Evolutionary conservation across 75 land plant species (phyloP), one percentile per base, ranked within the genome.

Genomic region (Chamaecyparis obtusa): DNA sequence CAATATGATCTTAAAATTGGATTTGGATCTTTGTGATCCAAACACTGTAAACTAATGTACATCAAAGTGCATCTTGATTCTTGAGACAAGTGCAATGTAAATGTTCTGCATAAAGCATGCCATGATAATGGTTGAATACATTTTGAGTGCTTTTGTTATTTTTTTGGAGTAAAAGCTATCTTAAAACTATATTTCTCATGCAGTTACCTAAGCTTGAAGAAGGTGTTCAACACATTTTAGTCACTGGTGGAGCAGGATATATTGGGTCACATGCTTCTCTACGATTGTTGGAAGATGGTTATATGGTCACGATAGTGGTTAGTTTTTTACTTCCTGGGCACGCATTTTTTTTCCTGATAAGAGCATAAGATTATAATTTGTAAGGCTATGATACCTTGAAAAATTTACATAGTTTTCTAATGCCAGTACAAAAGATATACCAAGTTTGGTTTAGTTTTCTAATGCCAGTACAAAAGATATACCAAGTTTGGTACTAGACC

Each of bases 261-360:
- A 91, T 91, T 80, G 92, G 92, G 76, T 91, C 92, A 14, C 92
- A 91, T 90, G 92, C 92, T 41, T 60, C 92, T 57, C 87, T 91
- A 39, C 89, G 92, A 32, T 87, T 91, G 24, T 84, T 91, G 37
- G 81, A 90, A 84, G 91, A 91, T 78, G 91, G 91, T 54, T 51
- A 90, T 44, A 91, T 91, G 56, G 92, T 91, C 74, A 90, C 92
- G 13, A 90, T 91, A 84, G 92, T 91, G 89, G 92, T 91, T 10
- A 85, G 88, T 21, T 46, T 10, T 2, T 83, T 57, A 39, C 33
- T 71, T 64, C 33, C n/a, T 11, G 49, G 33, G 24, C 83, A 14
- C 74, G 30, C 43, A 71, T 30, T 72, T 76, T 56, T 1, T 41
- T 74, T 86, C 2, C 88, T 13, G 33, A 44, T 83, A 44, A 83